Evolutionary conservation across 352 stramenopile genomes (phyloP), one percentile per base, ranked within the genome.

Genomic region (Pythium inflatum): DNA sequence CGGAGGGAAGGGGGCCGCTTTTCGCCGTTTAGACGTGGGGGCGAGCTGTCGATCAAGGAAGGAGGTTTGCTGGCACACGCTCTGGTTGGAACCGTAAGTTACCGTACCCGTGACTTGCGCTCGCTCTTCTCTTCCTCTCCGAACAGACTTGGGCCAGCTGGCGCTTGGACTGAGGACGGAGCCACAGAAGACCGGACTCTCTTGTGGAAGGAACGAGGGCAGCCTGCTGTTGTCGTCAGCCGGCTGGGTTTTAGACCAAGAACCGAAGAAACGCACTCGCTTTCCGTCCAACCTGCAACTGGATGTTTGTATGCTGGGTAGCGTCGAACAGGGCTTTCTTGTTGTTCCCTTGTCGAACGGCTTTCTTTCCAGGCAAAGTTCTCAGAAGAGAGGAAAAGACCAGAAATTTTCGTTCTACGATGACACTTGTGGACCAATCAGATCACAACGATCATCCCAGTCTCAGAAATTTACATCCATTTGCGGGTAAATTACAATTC

Each of bases 331-430:
- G 28, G 51, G 7, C 30, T 20, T 60, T 43, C 36, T 50, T 45
- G 54, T 73, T 51, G 66, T 74, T 33, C 60, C 53, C 68, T 74
- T 66, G 66, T 67, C 40, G 36, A 51, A 18, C 64, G 59, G 55
- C 67, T 75, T 75, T 70, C 50, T 65, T 70, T 75, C 56, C 56
- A 48, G 40, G 54, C 68, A 75, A 70, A 63, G 27, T 75, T 75
- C 68, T 68, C 36, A 50, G 68, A 75, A 75, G 68, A 57, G 40
- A 55, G 46, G 28, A 45, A 46, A 31, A 61, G 40, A 60, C 11
- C 13, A 24, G 18, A 65, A 73, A 53, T 68, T 45, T 65, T 68
- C 55, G 22, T 34, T 33, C 13, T 18, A 24, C 5, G 28, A 36
- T 2, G 6, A 36, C 25, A 50, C 18, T 20, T 59, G 18, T 59